A percentile compares a stretch with the other conserved stretches of the same genome.
Conservation (phyloP, 108 stramenopile species). For the Cylindrotheca closterium region DNA sequence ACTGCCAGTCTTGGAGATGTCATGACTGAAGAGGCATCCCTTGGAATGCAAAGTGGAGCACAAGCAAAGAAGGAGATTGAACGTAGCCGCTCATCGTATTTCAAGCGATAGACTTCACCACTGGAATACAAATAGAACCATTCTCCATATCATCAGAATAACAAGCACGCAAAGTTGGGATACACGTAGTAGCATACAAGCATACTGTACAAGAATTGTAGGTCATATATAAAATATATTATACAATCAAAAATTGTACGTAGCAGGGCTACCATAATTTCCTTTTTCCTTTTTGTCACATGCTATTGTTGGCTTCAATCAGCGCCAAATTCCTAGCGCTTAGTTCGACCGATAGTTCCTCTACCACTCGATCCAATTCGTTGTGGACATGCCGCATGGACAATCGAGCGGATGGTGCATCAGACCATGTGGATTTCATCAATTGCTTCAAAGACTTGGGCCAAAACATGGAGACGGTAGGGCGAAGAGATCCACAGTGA, state of each 20-base stretch:
- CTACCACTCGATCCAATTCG: conserved; percentile 3
- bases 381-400: conserved; percentile 26
- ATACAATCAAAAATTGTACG: too few relatives aligned
- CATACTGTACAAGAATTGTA: too few relatives aligned
- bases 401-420: conserved; percentile 20
- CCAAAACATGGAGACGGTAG: conserved; percentile 33
- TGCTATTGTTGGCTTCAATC: background rate
- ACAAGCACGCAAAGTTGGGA: too few relatives aligned
- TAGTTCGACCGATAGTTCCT: background rate
- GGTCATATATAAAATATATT: too few relatives aligned
- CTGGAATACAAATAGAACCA: too few relatives aligned
- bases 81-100: conserved; percentile 81
- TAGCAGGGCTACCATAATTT: too few relatives aligned
- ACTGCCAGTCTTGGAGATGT: conserved; percentile 78
- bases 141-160: too few relatives aligned
- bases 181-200: too few relatives aligned
- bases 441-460: conserved; percentile 20
- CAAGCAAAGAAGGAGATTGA: conserved; percentile 87
- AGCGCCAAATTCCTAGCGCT: background rate
- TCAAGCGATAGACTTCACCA: conserved; percentile 75
- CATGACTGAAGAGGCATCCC: conserved; percentile 75
- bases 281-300: too few relatives aligned
- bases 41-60: conserved; percentile 80
- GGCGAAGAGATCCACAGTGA: conserved; percentile 17
- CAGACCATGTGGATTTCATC: conserved; percentile 32